phyloP scores from a whole-genome alignment of 1,139 yeast genomes.

The Geotrichum fermentans region DNA sequence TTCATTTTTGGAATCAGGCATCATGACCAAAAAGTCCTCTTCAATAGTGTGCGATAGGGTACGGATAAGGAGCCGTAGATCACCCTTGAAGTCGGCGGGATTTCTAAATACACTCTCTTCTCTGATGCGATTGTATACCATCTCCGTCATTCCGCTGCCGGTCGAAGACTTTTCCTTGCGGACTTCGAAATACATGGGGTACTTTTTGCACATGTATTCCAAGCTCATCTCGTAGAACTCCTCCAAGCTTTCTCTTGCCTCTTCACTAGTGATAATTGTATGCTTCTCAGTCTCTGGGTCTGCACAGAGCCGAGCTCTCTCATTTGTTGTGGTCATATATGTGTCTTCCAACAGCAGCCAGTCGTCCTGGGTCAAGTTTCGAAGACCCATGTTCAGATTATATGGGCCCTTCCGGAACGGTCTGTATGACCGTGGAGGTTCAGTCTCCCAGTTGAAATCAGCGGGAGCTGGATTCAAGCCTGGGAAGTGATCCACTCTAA shows the following conservation, averaged over 20 bases:
- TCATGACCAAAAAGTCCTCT: constrained; percentile 61
- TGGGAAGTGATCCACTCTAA: constrained; percentile 17
- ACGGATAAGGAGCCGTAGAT: constrained; percentile 40
- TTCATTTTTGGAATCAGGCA: constrained; percentile 54
- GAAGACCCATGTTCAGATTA: constrained; percentile 65
- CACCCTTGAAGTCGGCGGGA: constrained; percentile 20
- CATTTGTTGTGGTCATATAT: constrained; percentile 45
- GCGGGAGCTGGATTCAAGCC: not conserved
- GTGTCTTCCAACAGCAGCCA: constrained; percentile 66
- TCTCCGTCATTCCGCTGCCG: not conserved
- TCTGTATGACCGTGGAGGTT: constrained; percentile 49
- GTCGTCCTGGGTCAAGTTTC: constrained; percentile 51
- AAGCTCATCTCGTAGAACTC: constrained; percentile 54
- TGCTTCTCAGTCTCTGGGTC: constrained; percentile 42
- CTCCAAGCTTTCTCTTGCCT: constrained; percentile 45
- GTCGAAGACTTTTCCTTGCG: constrained; percentile 28
- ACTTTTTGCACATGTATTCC: constrained; percentile 49
- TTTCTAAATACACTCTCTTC: constrained; percentile 40
- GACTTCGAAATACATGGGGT: constrained; percentile 52
- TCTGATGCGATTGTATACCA: constrained; percentile 44
- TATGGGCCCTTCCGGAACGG: constrained; percentile 62
- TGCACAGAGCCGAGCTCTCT: constrained; percentile 44
- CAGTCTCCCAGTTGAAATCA: constrained; percentile 44
- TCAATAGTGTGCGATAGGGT: constrained; percentile 50
- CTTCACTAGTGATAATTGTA: constrained; percentile 40